A percentile compares a stretch with the other conserved stretches of the same genome.
Conservation (phyloP, 2,329 filamentous ascomycete genomes). For the Ramularia endophylla region DNA sequence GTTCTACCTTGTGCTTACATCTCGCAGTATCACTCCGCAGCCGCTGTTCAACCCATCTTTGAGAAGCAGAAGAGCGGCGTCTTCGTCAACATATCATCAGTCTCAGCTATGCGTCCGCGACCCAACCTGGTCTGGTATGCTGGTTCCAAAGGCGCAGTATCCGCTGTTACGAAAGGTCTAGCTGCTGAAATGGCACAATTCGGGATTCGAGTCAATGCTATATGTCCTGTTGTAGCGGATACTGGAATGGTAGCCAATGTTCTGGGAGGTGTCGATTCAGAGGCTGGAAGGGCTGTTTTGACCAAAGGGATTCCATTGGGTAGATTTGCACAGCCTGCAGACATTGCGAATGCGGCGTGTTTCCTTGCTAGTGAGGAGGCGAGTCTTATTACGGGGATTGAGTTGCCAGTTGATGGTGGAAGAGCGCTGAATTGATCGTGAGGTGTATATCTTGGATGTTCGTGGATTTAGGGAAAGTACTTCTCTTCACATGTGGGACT, state of each 20-base stretch:
- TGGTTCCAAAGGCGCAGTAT: constrained; percentile 25
- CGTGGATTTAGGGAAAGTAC: no score
- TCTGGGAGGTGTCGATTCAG: constrained; percentile 17
- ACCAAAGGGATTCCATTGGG: constrained; percentile 24
- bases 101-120: constrained; percentile 21
- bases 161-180: constrained; percentile 19
- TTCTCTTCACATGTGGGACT: no score
- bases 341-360: constrained; percentile 23
- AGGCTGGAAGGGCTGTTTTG: constrained; percentile 18
- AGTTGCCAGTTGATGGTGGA: constrained; percentile 27
- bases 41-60: constrained; percentile 29
- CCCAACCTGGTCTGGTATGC: constrained; percentile 29
- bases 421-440: constrained; percentile 23
- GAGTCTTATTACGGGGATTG: constrained; percentile 23
- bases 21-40: constrained; percentile 27
- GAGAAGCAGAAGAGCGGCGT: constrained; percentile 19
- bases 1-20: no score
- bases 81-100: constrained; percentile 27
- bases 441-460: no score
- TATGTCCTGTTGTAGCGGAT: constrained; percentile 25
- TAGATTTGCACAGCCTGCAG: constrained; percentile 20
- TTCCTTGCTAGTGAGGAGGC: constrained; percentile 28
- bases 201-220: constrained; percentile 23
- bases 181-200: constrained; percentile 25
- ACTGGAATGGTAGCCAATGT: constrained; percentile 25